Evolutionary conservation across 2,329 filamentous ascomycete genomes (phyloP), one percentile per base, ranked within the genome.

Genomic region (Colletotrichum echinochloae): DNA sequence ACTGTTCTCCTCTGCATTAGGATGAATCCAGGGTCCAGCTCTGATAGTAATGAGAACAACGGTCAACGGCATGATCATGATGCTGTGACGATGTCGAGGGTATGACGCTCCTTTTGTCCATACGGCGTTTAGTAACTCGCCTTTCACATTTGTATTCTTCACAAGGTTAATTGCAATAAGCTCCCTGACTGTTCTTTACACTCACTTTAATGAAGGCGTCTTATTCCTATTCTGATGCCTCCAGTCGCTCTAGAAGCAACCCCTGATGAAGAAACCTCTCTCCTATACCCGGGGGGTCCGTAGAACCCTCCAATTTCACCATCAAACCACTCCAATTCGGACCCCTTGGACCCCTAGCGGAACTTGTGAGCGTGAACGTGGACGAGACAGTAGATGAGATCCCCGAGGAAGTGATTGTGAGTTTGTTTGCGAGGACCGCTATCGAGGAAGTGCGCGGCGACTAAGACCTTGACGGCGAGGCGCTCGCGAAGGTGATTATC

Each of bases 31-130:
- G 11, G 51, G 44, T 26, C 48, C 30, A 30, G 54, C 46, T 46
- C 49, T 30, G 16, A 20, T 28, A 59, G 66, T 57, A 70, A 66
- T 63, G 59, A 62, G 26, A 26, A 67, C 7, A 57, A 1, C 3
- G 5, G 44, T 23, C 12, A 46, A 33, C 0, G 1, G 18, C 7
- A 26, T 30, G 23, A 2, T 39, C 14, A 5, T 30, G 7, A 23
- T 23, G 33, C 12, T 23, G 33, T 16, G n/a, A 23, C 7, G 20
- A 5, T 1, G 26, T 51, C 26, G 30, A 51, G 48, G 6, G 28
- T 14, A 51, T 20, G 48, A 9, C 20, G 5, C 23, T 3, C 16
- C 3, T 20, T 20, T 52, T 8, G 49, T 26, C 18, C 18, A 8
- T 3, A 30, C 12, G 18, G 26, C n/a, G 16, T 26, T 26, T 12